These are phyloP conservation scores for Aspergillus clavatus DNA, from an alignment of 2,329 filamentous ascomycete species.

Conservation along the genomic window DNA sequence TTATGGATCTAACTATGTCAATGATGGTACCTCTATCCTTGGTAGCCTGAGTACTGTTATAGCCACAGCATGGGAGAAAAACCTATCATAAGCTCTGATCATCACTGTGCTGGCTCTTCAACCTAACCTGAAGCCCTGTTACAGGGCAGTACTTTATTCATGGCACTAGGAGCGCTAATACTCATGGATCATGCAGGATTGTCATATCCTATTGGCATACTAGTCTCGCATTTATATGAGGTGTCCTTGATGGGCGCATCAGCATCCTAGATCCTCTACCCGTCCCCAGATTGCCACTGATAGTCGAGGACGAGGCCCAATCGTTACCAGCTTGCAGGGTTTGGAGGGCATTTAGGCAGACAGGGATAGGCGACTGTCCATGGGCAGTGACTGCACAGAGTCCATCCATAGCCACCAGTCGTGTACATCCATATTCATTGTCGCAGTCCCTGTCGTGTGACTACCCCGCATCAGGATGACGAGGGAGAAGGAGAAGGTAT, in stretches of 20 bases:
- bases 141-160: not conserved
- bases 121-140: too few species aligned
- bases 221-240: not conserved
- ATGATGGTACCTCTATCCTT: too few species aligned
- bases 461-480: slow-evolving; percentile 19
- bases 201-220: not conserved
- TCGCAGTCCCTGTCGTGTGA: slow-evolving; percentile 11
- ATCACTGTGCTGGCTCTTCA: too few species aligned
- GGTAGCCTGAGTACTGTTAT: too few species aligned
- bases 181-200: not conserved
- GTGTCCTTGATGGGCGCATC: not conserved
- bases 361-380: not conserved
- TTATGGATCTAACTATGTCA: too few species aligned
- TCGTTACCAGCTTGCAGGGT: not conserved
- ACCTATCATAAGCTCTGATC: too few species aligned
- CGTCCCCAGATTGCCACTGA: not conserved
- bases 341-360: not conserved
- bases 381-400: not conserved
- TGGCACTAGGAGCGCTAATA: not conserved
- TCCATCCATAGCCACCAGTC: not conserved
- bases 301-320: not conserved
- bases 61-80: too few species aligned
- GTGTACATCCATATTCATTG: not conserved
- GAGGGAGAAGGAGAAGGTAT: slow-evolving; percentile 5
- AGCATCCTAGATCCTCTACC: not conserved